Conservation (phyloP, 2,329 filamentous ascomycete species). For the Apiospora hydei region DNA sequence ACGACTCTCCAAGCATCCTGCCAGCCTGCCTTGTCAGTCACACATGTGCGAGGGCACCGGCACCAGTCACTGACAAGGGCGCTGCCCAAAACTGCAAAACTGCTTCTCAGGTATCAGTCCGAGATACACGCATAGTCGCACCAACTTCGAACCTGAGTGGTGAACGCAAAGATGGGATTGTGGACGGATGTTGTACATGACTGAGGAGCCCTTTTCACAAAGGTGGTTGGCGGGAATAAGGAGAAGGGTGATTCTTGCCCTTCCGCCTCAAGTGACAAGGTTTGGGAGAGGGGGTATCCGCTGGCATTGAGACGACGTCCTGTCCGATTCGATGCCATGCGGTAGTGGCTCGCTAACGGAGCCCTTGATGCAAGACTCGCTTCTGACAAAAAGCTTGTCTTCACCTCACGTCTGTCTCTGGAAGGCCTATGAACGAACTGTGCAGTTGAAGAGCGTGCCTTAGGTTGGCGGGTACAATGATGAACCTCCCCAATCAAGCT, state of each 20-base stretch:
- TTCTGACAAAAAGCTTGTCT: constrained; percentile 12
- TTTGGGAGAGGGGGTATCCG: neutral
- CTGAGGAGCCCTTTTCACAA: neutral
- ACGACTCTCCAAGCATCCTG: neutral
- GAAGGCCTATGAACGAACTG: neutral
- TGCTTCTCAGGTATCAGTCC: neutral
- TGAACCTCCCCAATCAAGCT: neutral
- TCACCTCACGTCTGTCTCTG: neutral
- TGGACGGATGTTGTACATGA: constrained; percentile 12
- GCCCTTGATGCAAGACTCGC: neutral
- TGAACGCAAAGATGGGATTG: neutral
- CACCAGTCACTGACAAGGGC: neutral
- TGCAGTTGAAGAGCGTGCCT: neutral
- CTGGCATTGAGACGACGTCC: neutral
- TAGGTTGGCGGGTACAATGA: neutral
- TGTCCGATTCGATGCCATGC: neutral
- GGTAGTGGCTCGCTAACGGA: neutral
- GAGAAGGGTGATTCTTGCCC: neutral
- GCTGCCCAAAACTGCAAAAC: neutral
- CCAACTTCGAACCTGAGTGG: neutral
- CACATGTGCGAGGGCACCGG: neutral
- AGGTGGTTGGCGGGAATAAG: neutral
- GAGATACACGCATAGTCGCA: constrained; percentile 1
- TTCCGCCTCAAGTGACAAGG: neutral
- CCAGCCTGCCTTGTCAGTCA: constrained; percentile 1